phyloP scores from a whole-genome alignment of 73 alveolate species.

The Stentor roeselii region DNA sequence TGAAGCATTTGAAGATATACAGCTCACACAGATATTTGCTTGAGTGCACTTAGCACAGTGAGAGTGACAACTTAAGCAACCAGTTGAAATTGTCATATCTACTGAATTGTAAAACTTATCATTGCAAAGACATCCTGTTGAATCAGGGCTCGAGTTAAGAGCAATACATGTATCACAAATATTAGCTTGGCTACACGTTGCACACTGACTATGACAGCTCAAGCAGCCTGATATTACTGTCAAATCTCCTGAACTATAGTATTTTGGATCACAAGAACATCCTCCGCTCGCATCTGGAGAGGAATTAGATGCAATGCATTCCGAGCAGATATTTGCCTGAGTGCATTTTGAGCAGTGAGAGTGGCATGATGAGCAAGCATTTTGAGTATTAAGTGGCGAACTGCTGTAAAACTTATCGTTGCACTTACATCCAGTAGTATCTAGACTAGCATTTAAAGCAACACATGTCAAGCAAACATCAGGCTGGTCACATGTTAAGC shows the following conservation, averaged over 20 bases:
- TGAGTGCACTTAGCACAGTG: neutral
- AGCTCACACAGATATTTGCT: neutral
- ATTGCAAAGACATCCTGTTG: neutral
- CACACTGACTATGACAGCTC: neutral
- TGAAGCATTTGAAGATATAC: neutral
- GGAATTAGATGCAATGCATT: neutral
- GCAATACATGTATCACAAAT: neutral
- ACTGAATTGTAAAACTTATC: neutral
- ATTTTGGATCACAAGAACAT: neutral
- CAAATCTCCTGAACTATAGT: neutral
- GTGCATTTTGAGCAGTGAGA: neutral
- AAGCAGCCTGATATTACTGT: neutral
- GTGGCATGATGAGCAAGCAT: neutral
- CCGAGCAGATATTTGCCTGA: neutral
- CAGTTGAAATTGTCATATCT: neutral
- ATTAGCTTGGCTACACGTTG: neutral
- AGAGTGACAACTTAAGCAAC: neutral
- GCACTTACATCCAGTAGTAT: constrained; percentile 4
- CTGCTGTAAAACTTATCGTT: no score
- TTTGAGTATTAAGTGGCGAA: neutral
- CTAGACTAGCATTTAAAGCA: neutral
- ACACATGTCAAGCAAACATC: neutral
- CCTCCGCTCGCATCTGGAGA: neutral
- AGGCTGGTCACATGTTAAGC: neutral
- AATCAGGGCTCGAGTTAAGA: neutral